Evolutionary conservation across 2,329 filamentous ascomycete species (phyloP), one percentile per base, ranked within the genome.

Genomic region (Cordyceps militaris): DNA sequence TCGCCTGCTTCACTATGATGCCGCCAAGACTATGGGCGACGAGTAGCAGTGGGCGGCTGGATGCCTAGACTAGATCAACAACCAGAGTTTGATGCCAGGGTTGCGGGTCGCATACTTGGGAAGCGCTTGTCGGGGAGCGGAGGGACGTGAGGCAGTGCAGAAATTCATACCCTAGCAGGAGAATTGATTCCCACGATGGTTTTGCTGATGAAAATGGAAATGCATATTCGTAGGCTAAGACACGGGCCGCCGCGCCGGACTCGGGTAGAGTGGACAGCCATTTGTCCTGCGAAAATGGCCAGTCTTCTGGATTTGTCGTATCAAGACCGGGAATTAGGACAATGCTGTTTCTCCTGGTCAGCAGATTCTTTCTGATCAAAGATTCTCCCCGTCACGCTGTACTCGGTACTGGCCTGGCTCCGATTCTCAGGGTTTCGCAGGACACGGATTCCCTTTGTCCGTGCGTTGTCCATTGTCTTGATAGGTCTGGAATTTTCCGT

Each of bases 1-100:
- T 40, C 3, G 55, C 55, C 28, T 55, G 52, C 32, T 55, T 55
- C 3, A 55, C 30, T 19, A 57, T 16, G 14, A 57, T 28, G 21
- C 55, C 55, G 9, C 55, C 55, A 19, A 57, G 40, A 21, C 55
- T 57, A 26, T 57, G 55, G 24, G 43, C 51, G 23, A 57, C 34
- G 4, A 57, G 24, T 34, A 28, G 21, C 6, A 50, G 23, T 21
- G 40, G 36, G 19, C 30, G 38, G 30, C 26, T 55, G 23, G 13
- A 16, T 4, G 19, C 21, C n/a, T 44, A 21, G 16, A 43, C 11
- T 43, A 7, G 10, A 11, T 43, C 21, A 43, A n/a, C 40, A 8
- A 21, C 40, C n/a, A n/a, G n/a, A 4, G 40, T 36, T 36, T 4
- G 34, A 36, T n/a, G n/a, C 34, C 8, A 36, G 8, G 34, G 8